These are phyloP conservation scores for Kodamaea fungicola DNA, from an alignment of 1,139 yeast species.

Conservation along the genomic window DNA sequence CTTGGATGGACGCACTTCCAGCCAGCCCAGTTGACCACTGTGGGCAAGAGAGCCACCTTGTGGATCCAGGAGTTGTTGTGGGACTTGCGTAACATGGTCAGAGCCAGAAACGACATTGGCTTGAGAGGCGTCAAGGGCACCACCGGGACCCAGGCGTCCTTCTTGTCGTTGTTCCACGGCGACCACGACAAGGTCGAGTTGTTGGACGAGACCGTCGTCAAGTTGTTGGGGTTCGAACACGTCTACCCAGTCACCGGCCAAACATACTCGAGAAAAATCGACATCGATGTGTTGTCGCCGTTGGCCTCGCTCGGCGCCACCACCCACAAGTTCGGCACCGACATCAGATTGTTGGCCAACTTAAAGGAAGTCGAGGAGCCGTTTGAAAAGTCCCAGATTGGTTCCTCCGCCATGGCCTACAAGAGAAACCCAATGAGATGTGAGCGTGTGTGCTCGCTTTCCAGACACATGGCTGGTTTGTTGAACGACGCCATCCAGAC, in stretches of 20 bases:
- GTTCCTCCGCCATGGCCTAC: constrained; percentile 98
- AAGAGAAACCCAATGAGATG: constrained; percentile 99
- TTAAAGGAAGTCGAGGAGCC: constrained; percentile 98
- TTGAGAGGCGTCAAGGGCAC: constrained; percentile 99
- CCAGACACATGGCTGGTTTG: constrained; percentile 91
- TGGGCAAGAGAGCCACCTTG: constrained; percentile 95
- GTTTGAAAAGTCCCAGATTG: constrained; percentile 95
- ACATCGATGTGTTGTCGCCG: constrained; percentile 89
- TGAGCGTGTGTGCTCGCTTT: constrained; percentile 95
- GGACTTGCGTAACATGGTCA: constrained; percentile 93
- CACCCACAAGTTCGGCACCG: constrained; percentile 98
- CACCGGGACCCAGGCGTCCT: constrained; percentile 98
- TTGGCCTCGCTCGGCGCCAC: constrained; percentile 94
- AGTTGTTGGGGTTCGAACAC: constrained; percentile 86
- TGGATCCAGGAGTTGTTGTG: constrained; percentile 98
- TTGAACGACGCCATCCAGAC: constrained; percentile 94
- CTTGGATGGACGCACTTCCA: constrained; percentile 99
- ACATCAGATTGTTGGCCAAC: constrained; percentile 91
- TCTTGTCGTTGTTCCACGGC: constrained; percentile 91
- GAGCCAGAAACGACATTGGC: constrained; percentile 96
- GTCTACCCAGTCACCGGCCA: constrained; percentile 99
- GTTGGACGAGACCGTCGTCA: constrained; percentile 87
- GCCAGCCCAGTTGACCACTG: constrained; percentile 98
- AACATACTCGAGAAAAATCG: constrained; percentile 96
- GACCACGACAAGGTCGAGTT: constrained; percentile 94